These are phyloP conservation scores for Trifolium fragiferum DNA, from an alignment of 306 rosid species.

Conservation along the genomic window DNA sequence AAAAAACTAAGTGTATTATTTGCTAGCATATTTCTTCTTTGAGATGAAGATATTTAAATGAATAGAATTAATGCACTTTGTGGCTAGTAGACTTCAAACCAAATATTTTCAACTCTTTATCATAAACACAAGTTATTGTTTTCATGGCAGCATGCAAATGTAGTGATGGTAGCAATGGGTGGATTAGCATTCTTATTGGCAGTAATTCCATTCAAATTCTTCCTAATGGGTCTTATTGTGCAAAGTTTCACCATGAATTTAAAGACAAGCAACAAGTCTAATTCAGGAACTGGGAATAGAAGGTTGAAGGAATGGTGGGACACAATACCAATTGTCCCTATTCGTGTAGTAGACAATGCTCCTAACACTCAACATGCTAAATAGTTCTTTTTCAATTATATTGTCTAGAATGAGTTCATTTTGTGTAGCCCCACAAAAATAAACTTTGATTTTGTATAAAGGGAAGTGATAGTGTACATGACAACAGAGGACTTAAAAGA, in stretches of 20 bases:
- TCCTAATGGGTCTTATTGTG: constrained; percentile 63
- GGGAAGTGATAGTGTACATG: constrained; percentile 17
- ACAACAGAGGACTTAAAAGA: constrained; percentile 6
- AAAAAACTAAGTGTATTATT: no score
- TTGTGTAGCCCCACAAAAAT: neutral
- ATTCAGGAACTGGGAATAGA: constrained; percentile 60
- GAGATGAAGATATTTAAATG: no score
- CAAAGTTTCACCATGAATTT: constrained; percentile 55
- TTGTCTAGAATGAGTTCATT: neutral
- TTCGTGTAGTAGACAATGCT: constrained; percentile 59
- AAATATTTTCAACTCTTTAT: no score
- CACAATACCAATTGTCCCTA: constrained; percentile 76
- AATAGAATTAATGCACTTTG: no score
- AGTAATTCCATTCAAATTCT: constrained; percentile 64
- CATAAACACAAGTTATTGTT: neutral
- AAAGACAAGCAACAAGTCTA: constrained; percentile 41
- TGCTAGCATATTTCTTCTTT: no score
- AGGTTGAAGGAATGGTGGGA: constrained; percentile 96
- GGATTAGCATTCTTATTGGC: constrained; percentile 64
- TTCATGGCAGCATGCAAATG: constrained; percentile 74
- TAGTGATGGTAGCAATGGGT: constrained; percentile 60
- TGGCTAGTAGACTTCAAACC: no score
- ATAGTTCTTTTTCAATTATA: constrained; percentile 26
- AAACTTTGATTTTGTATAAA: neutral
- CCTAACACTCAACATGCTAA: constrained; percentile 21